Percentiles rank a stretch among this genome's conserved stretches.
phyloP scores from a whole-genome alignment of 257 asterid species.

The Oldenlandia corymbosa region DNA sequence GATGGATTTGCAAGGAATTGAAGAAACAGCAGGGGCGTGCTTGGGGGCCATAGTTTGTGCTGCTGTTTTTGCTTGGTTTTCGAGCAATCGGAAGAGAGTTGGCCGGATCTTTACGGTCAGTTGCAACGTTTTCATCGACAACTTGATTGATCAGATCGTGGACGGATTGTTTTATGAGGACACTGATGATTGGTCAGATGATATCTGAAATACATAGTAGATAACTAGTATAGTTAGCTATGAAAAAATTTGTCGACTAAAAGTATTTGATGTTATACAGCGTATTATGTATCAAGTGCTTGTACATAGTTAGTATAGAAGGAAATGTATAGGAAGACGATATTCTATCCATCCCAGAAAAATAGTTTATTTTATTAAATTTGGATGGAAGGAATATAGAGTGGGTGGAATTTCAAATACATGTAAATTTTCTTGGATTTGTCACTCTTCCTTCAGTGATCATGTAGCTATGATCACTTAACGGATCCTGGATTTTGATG shows the following conservation, averaged over 20 bases:
- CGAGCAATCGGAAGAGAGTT: constrained; percentile 66
- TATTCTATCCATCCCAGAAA: too few relatives aligned
- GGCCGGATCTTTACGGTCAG: constrained; percentile 55
- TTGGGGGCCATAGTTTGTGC: constrained; percentile 64
- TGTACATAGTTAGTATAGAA: too few relatives aligned
- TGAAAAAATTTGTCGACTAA: not conserved
- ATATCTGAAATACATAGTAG: constrained; percentile 13
- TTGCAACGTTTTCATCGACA: constrained; percentile 71
- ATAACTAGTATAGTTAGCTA: not conserved
- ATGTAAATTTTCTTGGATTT: too few relatives aligned
- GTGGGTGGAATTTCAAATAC: too few relatives aligned
- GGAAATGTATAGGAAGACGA: too few relatives aligned
- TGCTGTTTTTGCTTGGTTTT: constrained; percentile 68
- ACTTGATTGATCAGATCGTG: constrained; percentile 62
- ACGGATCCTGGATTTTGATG: too few relatives aligned
- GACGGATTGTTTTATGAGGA: constrained; percentile 72
- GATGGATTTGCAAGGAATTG: constrained; percentile 63
- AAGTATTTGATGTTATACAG: not conserved
- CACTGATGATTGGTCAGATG: constrained; percentile 51
- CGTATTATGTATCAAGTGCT: too few relatives aligned
- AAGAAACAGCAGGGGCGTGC: constrained; percentile 58
- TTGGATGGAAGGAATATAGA: too few relatives aligned
- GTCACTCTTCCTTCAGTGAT: too few relatives aligned
- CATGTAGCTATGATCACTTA: too few relatives aligned
- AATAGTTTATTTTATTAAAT: too few relatives aligned